These are phyloP conservation scores for Paramyrothecium sp. DNA, from an alignment of 2,329 filamentous ascomycete genomes.

Conservation along the genomic window DNA sequence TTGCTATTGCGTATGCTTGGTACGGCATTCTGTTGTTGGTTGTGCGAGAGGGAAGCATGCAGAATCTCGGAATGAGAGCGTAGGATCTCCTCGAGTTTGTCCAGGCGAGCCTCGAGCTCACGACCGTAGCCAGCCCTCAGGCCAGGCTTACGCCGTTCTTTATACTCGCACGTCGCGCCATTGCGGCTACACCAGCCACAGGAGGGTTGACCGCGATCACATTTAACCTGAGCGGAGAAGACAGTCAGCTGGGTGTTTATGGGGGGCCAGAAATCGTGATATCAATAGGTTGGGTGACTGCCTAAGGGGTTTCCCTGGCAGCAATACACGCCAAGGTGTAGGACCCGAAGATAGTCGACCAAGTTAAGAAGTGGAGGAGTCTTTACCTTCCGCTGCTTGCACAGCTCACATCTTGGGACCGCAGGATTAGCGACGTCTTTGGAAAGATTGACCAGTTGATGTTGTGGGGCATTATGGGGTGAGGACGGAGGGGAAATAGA, in stretches of 20 bases:
- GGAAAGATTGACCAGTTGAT: conserved; percentile 2
- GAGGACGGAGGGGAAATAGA: not conserved
- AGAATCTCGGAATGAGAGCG: conserved; percentile 66
- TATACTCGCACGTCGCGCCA: conserved; percentile 63
- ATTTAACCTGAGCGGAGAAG: conserved; percentile 59
- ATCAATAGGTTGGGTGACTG: no score
- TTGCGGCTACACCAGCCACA: conserved; percentile 69
- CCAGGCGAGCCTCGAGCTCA: conserved; percentile 70
- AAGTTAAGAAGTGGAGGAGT: not conserved
- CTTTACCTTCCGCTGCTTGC: conserved; percentile 75
- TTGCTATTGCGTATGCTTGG: conserved; percentile 48
- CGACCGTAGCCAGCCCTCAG: conserved; percentile 68
- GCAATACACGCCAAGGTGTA: no score
- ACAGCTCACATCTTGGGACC: conserved; percentile 65
- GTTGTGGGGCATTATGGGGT: not conserved
- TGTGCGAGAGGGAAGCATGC: conserved; percentile 49
- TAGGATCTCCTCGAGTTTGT: conserved; percentile 66
- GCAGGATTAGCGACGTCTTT: conserved; percentile 32
- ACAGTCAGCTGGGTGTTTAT: conserved; percentile 7
- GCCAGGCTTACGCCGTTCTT: conserved; percentile 67
- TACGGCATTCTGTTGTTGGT: conserved; percentile 28
- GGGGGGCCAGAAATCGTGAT: not conserved
- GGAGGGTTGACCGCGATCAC: conserved; percentile 72
- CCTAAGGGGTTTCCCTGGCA: no score
- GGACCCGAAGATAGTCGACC: not conserved